Evolutionary conservation across 2,329 filamentous ascomycete species (phyloP).

Genomic region (Teratosphaeriaceae sp.): DNA sequence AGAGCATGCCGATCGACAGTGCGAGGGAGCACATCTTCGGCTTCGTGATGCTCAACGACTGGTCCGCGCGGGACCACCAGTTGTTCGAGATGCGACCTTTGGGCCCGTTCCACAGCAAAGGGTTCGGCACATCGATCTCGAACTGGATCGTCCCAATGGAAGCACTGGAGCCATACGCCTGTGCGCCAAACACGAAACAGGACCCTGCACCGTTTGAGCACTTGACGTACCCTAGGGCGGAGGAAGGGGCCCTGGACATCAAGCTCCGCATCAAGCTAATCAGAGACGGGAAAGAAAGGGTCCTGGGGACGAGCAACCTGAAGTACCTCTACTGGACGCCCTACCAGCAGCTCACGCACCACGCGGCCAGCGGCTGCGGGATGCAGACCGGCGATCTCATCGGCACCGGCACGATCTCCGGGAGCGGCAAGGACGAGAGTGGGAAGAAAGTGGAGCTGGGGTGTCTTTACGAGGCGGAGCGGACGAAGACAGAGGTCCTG

Average conservation of each 20-base stretch:
- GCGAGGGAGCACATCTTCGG: conserved; percentile 54
- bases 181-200: conserved; percentile 19
- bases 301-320: conserved; percentile 26
- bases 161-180: conserved; percentile 42
- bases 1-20: conserved; percentile 33
- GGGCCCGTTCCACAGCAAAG: conserved; percentile 56
- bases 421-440: conserved; percentile 24
- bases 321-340: conserved; percentile 41
- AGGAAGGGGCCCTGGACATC: conserved; percentile 25
- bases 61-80: conserved; percentile 53
- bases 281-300: conserved; percentile 15
- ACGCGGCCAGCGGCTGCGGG: conserved; percentile 36
- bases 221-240: conserved; percentile 17
- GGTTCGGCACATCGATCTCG: conserved; percentile 53
- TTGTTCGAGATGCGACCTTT: conserved; percentile 55
- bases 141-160: conserved; percentile 58
- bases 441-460: conserved; percentile 33
- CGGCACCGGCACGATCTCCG: conserved; percentile 40
- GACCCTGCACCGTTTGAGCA: conserved; percentile 24
- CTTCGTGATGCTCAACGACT: conserved; percentile 57
- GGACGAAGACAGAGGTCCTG: conserved; percentile 29
- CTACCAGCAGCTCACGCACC: conserved; percentile 40
- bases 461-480: conserved; percentile 35
- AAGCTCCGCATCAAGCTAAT: conserved; percentile 26
- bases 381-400: conserved; percentile 38